phyloP scores from a whole-genome alignment of 2,329 filamentous ascomycete genomes.

The Orbilia blumenaviensis region DNA sequence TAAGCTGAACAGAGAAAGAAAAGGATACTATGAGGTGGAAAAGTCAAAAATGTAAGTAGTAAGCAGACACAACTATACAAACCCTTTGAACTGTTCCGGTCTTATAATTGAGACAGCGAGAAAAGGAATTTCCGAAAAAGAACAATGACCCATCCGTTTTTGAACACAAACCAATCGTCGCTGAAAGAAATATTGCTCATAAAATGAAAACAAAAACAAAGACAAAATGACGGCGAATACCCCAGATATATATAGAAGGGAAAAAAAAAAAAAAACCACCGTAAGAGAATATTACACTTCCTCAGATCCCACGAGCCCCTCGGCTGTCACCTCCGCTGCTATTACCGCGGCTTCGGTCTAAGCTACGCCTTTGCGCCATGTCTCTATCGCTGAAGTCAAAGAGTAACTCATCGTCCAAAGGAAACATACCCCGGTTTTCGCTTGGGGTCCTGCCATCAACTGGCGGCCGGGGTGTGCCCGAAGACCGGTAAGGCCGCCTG shows the following conservation, averaged over 20 bases:
- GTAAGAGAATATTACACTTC: background rate
- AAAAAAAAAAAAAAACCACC: constrained; percentile 21
- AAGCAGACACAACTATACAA: constrained; percentile 32
- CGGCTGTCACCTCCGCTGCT: constrained; percentile 46
- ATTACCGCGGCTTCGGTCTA: constrained; percentile 54
- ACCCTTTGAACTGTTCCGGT: constrained; percentile 19
- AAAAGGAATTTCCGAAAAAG: constrained; percentile 50
- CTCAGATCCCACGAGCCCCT: constrained; percentile 23
- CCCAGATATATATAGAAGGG: constrained; percentile 19
- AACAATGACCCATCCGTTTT: constrained; percentile 44
- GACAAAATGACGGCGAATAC: background rate
- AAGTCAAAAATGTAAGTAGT: background rate
- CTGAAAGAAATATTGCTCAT: constrained; percentile 21
- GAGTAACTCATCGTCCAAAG: constrained; percentile 57
- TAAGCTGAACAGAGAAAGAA: constrained; percentile 35
- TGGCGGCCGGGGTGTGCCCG: constrained; percentile 19
- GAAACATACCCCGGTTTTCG: constrained; percentile 52
- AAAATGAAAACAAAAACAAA: constrained; percentile 29
- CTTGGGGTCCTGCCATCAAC: constrained; percentile 55
- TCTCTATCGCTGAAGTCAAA: constrained; percentile 58
- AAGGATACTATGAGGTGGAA: constrained; percentile 24
- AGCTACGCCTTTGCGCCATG: constrained; percentile 55
- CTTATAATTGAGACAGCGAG: constrained; percentile 11
- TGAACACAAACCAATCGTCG: constrained; percentile 18
- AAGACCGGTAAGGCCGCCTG: constrained; percentile 38